Evolutionary conservation across 1,284 basidiomycete genomes (phyloP).

Genomic region (Rhodotorula sp.): DNA sequence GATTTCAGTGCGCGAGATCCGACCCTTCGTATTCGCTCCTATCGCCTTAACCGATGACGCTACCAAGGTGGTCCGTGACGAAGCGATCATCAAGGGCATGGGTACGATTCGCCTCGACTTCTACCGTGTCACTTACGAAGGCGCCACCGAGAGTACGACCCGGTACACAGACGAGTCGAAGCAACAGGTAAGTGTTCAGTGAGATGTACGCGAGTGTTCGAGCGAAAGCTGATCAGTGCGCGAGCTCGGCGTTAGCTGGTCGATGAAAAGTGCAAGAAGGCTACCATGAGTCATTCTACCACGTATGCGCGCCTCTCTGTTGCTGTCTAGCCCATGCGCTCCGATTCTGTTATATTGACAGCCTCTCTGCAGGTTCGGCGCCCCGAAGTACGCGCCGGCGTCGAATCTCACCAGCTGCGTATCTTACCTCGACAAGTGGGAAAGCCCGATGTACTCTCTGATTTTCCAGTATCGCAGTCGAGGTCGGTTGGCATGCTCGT

Average conservation of each 20-base stretch:
- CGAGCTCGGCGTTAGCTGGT: not conserved
- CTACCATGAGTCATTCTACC: slow-evolving; percentile 1
- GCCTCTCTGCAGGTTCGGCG: not conserved
- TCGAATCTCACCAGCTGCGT: not conserved
- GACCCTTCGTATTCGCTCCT: slow-evolving; percentile 23
- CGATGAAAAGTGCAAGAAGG: slow-evolving; percentile 32
- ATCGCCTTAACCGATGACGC: slow-evolving; percentile 30
- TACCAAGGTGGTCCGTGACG: slow-evolving; percentile 5
- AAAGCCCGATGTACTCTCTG: not conserved
- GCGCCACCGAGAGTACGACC: fast-evolving
- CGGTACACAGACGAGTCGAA: not conserved
- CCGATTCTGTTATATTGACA: not conserved
- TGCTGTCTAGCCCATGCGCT: not conserved
- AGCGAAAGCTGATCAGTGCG: not conserved
- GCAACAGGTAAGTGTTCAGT: not conserved
- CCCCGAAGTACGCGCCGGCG: not conserved
- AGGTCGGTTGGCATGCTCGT: not conserved
- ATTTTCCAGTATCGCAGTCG: slow-evolving; percentile 31
- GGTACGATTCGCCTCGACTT: slow-evolving; percentile 17
- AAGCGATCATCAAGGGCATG: slow-evolving; percentile 22
- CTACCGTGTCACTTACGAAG: not conserved
- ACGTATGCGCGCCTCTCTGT: not conserved
- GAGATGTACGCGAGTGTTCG: too few species aligned
- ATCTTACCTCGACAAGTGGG: slow-evolving; percentile 11
- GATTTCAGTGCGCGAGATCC: not conserved